phyloP scores from a whole-genome alignment of 177 flowering plant genomes.

The Vitis hybrid region DNA sequence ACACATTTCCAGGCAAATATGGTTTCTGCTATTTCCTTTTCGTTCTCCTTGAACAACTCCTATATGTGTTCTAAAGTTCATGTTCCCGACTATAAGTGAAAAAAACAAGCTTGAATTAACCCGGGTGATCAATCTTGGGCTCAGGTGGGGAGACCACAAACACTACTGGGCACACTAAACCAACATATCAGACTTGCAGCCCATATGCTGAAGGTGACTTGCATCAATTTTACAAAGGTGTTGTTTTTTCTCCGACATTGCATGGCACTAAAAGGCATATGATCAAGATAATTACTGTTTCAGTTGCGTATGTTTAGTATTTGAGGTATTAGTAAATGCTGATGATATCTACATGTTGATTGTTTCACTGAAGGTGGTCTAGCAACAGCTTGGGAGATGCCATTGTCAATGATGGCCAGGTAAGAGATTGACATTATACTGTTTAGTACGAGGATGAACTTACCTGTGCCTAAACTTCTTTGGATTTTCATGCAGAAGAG shows the following conservation, averaged over 20 bases:
- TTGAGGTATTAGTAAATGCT: conserved; percentile 1
- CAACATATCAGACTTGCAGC: conserved; percentile 1
- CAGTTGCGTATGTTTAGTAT: neutral
- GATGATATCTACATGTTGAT: neutral
- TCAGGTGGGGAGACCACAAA: conserved; percentile 14
- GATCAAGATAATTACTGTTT: neutral
- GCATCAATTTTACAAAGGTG: conserved; percentile 16
- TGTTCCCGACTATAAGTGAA: too few relatives aligned
- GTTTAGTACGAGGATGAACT: neutral
- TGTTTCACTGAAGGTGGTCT: conserved; percentile 9
- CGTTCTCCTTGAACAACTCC: neutral
- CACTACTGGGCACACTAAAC: neutral
- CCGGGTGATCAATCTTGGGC: neutral
- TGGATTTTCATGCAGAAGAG: conserved; percentile 13
- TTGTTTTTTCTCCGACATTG: neutral
- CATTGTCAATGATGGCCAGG: conserved; percentile 14
- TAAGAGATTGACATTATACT: conserved; percentile 1
- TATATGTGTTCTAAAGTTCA: neutral
- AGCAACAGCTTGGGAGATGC: conserved; percentile 8
- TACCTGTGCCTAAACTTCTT: neutral
- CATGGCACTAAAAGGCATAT: neutral
- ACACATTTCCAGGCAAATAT: conserved; percentile 37
- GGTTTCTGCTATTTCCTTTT: neutral
- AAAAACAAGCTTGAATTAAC: neutral
- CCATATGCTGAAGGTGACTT: conserved; percentile 9